Evolutionary conservation across 805 yeast species (phyloP).

Genomic region (Lachancea sp.): DNA sequence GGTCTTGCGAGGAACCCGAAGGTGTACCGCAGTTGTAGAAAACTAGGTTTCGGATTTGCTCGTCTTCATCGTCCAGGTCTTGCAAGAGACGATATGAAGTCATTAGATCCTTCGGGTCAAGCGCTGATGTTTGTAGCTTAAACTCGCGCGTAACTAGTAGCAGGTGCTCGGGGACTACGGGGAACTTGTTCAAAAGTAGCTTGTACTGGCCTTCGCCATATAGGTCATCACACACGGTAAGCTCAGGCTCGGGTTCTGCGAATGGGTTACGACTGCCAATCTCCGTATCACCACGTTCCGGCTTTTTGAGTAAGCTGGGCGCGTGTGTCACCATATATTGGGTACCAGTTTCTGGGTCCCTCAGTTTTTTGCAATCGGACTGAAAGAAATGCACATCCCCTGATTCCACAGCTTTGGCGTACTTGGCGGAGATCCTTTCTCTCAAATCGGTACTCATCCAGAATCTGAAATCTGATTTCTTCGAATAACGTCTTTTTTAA

Average conservation of each 20-base stretch:
- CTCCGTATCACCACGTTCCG: constrained; percentile 32
- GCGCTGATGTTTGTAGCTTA: constrained; percentile 63
- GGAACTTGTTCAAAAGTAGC: constrained; percentile 78
- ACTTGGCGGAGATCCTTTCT: constrained; percentile 35
- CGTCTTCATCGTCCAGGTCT: constrained; percentile 38
- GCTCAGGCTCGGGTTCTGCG: constrained; percentile 66
- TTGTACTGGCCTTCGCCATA: constrained; percentile 44
- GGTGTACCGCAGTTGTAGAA: constrained; percentile 85
- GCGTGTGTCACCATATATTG: constrained; percentile 31
- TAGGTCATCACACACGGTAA: constrained; percentile 52
- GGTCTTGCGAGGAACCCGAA: constrained; percentile 93
- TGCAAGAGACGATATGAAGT: constrained; percentile 51
- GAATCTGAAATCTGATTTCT: background rate
- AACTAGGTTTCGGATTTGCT: constrained; percentile 54
- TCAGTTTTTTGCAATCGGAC: constrained; percentile 33
- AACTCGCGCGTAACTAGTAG: constrained; percentile 71
- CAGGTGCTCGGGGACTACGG: constrained; percentile 73
- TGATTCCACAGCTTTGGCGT: constrained; percentile 41
- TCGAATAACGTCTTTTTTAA: background rate
- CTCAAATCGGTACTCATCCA: constrained; percentile 35
- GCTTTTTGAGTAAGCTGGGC: constrained; percentile 34
- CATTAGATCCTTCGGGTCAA: constrained; percentile 62
- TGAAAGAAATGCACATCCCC: constrained; percentile 49
- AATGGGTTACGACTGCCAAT: constrained; percentile 58
- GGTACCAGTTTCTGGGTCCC: constrained; percentile 28